Percentiles rank a stretch among this genome's conserved stretches.
phyloP scores from a whole-genome alignment of 306 rosid genomes.

The Potentilla sterilis region DNA sequence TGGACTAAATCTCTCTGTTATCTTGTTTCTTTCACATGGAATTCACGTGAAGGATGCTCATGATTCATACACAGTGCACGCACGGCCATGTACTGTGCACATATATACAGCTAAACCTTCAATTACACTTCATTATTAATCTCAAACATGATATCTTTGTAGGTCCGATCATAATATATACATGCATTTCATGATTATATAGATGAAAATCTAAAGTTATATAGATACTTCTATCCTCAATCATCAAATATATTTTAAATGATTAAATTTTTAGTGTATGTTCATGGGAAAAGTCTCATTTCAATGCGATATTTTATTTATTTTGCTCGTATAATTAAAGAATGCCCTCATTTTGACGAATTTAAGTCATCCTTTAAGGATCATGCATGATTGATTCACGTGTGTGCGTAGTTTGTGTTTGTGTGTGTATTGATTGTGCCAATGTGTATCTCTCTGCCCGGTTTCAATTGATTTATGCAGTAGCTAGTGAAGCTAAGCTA shows the following conservation, averaged over 20 bases:
- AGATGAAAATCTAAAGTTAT: too few relatives aligned
- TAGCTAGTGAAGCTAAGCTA: background rate
- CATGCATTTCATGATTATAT: too few relatives aligned
- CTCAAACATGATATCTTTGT: background rate
- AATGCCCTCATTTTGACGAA: too few relatives aligned
- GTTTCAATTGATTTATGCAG: background rate
- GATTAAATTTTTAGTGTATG: too few relatives aligned
- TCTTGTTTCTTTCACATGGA: constrained; percentile 39
- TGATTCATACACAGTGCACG: background rate
- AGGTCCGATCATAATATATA: background rate
- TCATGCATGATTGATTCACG: background rate
- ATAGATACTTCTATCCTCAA: background rate
- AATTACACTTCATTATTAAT: background rate
- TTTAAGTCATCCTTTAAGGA: background rate
- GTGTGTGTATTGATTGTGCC: too few relatives aligned
- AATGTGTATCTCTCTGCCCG: background rate
- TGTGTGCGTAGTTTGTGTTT: background rate
- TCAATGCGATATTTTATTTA: too few relatives aligned
- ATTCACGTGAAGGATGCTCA: constrained; percentile 28
- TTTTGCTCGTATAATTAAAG: too few relatives aligned
- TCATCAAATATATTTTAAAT: background rate
- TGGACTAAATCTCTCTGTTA: constrained; percentile 11
- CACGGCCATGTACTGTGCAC: background rate
- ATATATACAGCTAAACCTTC: background rate
- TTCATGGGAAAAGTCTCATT: too few relatives aligned